Conservation (phyloP, 75 land plant species). For the Isoetes taiwanensis region DNA sequence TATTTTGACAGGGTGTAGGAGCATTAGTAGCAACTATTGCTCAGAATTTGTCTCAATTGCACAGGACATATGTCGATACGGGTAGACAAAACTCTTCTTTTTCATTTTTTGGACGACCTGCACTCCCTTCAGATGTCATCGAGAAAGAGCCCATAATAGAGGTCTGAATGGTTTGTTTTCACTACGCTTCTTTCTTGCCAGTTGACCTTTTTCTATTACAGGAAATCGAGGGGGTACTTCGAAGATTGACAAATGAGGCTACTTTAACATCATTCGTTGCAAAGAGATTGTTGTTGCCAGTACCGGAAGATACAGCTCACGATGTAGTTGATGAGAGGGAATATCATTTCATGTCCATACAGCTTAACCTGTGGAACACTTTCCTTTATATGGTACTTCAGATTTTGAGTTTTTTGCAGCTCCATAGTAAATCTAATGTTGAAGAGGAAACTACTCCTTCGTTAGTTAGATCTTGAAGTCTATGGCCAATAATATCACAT, state of each 20-base stretch:
- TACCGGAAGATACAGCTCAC: slow-evolving; percentile 14
- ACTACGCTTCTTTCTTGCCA: not conserved
- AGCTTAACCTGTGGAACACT: slow-evolving; percentile 26
- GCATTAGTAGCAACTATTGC: slow-evolving; percentile 1
- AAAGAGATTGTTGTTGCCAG: slow-evolving; percentile 19
- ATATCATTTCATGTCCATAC: slow-evolving; percentile 17
- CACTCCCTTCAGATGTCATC: not conserved
- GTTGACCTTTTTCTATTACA: not conserved
- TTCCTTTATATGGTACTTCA: slow-evolving; percentile 28
- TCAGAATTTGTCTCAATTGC: not conserved
- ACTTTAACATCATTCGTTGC: slow-evolving; percentile 21
- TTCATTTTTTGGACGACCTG: not conserved
- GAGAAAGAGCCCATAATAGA: slow-evolving; percentile 13
- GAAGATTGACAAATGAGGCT: slow-evolving; percentile 17
- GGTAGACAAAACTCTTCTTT: not conserved
- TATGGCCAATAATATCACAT: no score
- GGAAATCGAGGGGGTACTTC: slow-evolving; percentile 15
- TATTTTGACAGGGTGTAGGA: slow-evolving; percentile 5
- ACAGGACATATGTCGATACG: not conserved
- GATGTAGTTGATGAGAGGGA: slow-evolving; percentile 10
- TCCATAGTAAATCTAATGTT: no score
- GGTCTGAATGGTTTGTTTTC: slow-evolving; percentile 5
- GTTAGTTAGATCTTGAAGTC: no score
- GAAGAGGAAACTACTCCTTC: no score
- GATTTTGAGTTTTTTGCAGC: no score